These are phyloP conservation scores for Apophysomyces trapeziformis DNA, from an alignment of 371 early-diverging fungal species.

Conservation along the genomic window DNA sequence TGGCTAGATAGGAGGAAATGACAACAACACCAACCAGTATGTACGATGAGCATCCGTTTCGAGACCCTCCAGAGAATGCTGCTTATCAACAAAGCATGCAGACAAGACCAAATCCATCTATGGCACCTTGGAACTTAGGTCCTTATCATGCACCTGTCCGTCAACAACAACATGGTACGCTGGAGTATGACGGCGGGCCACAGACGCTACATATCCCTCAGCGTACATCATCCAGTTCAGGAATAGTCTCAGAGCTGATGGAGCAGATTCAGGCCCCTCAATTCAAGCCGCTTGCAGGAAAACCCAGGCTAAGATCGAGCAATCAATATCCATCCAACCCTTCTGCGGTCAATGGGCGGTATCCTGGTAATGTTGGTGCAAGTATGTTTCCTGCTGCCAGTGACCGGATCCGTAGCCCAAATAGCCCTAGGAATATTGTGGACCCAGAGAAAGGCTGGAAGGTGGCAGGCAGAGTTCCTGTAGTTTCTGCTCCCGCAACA, in stretches of 20 bases:
- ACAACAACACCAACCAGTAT: background rate
- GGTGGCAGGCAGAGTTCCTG: constrained; percentile 24
- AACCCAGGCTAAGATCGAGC: constrained; percentile 11
- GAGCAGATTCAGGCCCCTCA: constrained; percentile 22
- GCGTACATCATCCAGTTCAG: constrained; percentile 36
- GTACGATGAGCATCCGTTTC: background rate
- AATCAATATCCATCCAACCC: constrained; percentile 6
- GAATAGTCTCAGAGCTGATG: constrained; percentile 31
- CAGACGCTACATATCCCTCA: constrained; percentile 33
- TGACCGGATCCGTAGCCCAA: constrained; percentile 21
- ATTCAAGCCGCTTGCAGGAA: constrained; percentile 8
- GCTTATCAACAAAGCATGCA: constrained; percentile 14
- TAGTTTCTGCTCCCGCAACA: constrained; percentile 6
- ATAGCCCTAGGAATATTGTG: constrained; percentile 17
- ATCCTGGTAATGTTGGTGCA: background rate
- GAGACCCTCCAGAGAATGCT: background rate
- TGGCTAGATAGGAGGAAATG: constrained; percentile 2
- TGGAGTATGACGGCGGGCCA: constrained; percentile 21
- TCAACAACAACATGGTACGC: constrained; percentile 13
- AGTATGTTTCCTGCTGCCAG: background rate
- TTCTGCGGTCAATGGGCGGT: background rate
- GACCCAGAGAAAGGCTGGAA: constrained; percentile 30
- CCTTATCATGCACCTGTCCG: constrained; percentile 8
- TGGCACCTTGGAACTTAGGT: background rate
- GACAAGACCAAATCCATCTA: constrained; percentile 5